Base-by-base conservation (phyloP, 305 asterid genomes). In the Striga hermonthica region DNA sequence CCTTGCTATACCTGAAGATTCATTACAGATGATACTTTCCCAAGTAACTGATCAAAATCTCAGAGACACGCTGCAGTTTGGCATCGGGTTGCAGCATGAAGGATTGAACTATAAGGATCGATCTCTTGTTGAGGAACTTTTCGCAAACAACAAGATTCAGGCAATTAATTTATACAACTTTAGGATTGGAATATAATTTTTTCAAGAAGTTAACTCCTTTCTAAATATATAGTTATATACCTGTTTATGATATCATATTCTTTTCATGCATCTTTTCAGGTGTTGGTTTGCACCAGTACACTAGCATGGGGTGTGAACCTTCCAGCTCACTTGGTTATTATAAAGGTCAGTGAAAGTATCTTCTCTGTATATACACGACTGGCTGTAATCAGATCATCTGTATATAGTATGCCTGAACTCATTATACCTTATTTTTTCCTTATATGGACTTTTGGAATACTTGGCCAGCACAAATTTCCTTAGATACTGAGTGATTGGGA, bases 291-390 rank as follows among this genome's bases (percentile, higher is more conserved):
- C 81, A 93, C 99, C 54, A 93, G 99, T 74, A 93, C 99, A 67
- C 78, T 93, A 72, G 99, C 99, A 68, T 93, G 99, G 99, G 99
- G 99, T 55, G 99, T 93, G 72, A 93, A 93, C 77, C 99, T 93
- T 78, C 99, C 99, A 57, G 99, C 99, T 72, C 99, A 93, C 83
- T 77, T 93, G 74, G 99, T 93, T 74, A 80, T 93, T 53, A 93
- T 93, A 74, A 93, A 93, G 96, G 99, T 90, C 71, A 71, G 87
- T 74, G 56, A 48, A 57, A 55, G 44, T 66, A 22, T 59, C 52
- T 74, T 39, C 62, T 64, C 57, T 35, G 22, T 57, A 38, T 55
- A 66, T 63, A 54, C 9, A 54, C 9, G 64, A 55, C 45, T 62
- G 67, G 37, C 22, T 45, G 55, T 14, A 41, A 47, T 40, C 55